Evolutionary conservation across 441 rosid species (phyloP).

Genomic region (Geranium incanum): DNA sequence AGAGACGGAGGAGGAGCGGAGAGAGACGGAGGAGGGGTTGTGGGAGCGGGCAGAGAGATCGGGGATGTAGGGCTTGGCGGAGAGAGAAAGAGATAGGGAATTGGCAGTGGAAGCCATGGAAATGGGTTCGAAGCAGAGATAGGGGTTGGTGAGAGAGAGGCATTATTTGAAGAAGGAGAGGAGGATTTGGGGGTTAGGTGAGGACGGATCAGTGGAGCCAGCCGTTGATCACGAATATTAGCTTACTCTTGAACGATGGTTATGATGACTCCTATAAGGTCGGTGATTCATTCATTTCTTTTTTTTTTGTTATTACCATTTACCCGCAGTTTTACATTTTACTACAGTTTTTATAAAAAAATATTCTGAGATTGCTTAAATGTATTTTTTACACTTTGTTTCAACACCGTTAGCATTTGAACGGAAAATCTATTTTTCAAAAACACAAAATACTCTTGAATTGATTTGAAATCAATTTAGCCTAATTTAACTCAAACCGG

Average conservation of each 20-base stretch:
- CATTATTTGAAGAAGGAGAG: background rate
- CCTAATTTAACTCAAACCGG: no score
- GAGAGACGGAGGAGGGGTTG: slow-evolving; percentile 27
- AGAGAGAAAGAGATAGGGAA: slow-evolving; percentile 37
- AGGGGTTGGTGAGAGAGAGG: slow-evolving; percentile 1
- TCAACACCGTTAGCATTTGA: no score
- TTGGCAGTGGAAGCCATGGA: slow-evolving; percentile 56
- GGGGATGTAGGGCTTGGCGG: slow-evolving; percentile 27
- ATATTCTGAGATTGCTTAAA: no score
- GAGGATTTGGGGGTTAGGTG: slow-evolving; percentile 1
- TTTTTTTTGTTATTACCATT: no score
- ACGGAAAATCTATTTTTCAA: no score
- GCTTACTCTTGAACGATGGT: background rate
- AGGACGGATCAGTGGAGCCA: background rate
- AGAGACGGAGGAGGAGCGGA: slow-evolving; percentile 22
- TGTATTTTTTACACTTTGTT: no score
- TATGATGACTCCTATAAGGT: no score
- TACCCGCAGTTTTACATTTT: no score
- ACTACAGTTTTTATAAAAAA: no score
- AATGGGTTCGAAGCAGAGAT: slow-evolving; percentile 6
- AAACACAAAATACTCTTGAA: no score
- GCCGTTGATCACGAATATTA: background rate
- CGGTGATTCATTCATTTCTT: no score
- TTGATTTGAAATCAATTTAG: no score
- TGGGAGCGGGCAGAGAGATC: slow-evolving; percentile 22